Evolutionary conservation across 75 land plant genomes (phyloP), one percentile per base, ranked within the genome.

Genomic region (Cupressus sempervirens): DNA sequence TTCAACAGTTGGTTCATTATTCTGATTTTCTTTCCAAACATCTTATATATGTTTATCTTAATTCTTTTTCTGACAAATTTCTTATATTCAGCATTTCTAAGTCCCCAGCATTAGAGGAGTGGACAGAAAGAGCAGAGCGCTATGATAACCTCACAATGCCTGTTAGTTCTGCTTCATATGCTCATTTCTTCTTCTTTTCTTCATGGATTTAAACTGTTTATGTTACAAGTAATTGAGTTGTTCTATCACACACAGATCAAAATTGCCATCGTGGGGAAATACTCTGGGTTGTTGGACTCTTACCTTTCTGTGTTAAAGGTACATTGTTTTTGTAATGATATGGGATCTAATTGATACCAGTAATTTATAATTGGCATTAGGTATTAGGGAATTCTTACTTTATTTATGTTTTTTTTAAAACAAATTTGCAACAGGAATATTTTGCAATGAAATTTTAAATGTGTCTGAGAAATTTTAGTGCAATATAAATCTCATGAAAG

Each of bases 291-390:
- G 38, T 79, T 98, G 43, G 99, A 97, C 88, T 97, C 99, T 26
- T 97, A 97, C 87, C 90, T 97, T 30, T 97, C 99, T 83, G 98
- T 97, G n/a, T 82, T 94, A 76, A 97, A 97, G 99, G 99, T 97
- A 79, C n/a, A 45, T 23, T 79, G 36, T 72, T 50, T 62, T 40
- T 81, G 29, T 12, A 38, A 83, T 62, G 52, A 16, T 32, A 29
- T 75, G 76, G 26, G 14, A 35, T 88, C 80, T 45, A 8, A 23
- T 65, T 62, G 45, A 1, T 43, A 45, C 14, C 29, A 45, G 82
- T 20, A 70, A 80, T 84, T 8, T 3, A 77, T 35, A 40, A 76
- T 29, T 84, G 18, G 16, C 85, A 35, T 41, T 18, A 58, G 83
- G 84, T 43, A 84, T 72, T 30, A 38, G 81, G 23, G 45, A 18